A percentile compares a stretch with the other conserved stretches of the same genome.
Conservation (phyloP, 2,329 filamentous ascomycete species). For the Phaeosphaeria sp. region DNA sequence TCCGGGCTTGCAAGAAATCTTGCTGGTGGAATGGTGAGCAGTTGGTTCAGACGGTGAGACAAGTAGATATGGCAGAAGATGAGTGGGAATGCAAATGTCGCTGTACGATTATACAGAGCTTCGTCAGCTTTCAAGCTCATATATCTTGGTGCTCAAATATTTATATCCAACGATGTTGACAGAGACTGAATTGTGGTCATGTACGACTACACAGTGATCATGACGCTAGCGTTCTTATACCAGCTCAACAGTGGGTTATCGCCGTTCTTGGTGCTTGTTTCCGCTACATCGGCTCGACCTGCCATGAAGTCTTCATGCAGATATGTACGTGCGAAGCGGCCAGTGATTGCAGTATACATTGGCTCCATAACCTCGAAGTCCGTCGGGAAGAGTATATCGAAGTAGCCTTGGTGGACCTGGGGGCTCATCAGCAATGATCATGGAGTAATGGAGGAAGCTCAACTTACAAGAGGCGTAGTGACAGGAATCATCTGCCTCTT, state of each 20-base stretch:
- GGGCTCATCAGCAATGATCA: not conserved
- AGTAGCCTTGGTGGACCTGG: constrained; percentile 96
- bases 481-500: constrained; percentile 87
- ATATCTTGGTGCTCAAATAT: not conserved
- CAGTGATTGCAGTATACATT: constrained; percentile 91
- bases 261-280: constrained; percentile 85
- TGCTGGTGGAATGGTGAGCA: constrained; percentile 62
- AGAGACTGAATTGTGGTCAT: too few species aligned
- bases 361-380: constrained; percentile 91
- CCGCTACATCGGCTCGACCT: constrained; percentile 87
- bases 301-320: constrained; percentile 91
- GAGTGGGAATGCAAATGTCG: constrained; percentile 10
- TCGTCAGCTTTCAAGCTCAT: not conserved
- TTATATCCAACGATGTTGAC: not conserved
- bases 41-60: constrained; percentile 57
- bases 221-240: constrained; percentile 94
- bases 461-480: constrained; percentile 81
- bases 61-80: constrained; percentile 31
- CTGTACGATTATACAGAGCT: not conserved
- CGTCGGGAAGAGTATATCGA: constrained; percentile 98
- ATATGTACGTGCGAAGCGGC: constrained; percentile 84
- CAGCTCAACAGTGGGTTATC: constrained; percentile 92
- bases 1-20: constrained; percentile 63
- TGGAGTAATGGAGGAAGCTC: not conserved
- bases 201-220: constrained; percentile 75